Conservation (phyloP, 179 eudicot species). For the Dionaea muscipula region DNA sequence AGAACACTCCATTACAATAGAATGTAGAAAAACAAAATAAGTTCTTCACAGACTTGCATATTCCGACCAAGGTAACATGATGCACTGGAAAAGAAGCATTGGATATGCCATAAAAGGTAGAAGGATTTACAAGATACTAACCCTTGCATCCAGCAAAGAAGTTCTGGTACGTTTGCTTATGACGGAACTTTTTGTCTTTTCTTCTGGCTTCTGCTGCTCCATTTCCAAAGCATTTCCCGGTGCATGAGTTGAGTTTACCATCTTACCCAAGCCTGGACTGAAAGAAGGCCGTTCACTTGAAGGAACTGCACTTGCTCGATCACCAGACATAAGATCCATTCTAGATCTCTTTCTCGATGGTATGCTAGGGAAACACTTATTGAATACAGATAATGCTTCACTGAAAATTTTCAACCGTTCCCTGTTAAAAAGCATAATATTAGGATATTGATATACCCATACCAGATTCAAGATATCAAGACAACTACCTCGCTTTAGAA, state of each 20-base stretch:
- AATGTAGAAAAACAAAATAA: not conserved
- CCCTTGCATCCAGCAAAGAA: slow-evolving; percentile 49
- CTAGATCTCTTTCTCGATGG: slow-evolving; percentile 53
- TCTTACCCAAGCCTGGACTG: slow-evolving; percentile 31
- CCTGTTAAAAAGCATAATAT: slow-evolving; percentile 23
- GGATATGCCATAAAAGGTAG: not conserved
- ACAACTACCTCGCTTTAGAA: slow-evolving; percentile 40
- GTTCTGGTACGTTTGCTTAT: slow-evolving; percentile 57
- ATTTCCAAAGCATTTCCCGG: slow-evolving; percentile 26
- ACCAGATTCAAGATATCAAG: not conserved
- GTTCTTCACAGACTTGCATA: not conserved
- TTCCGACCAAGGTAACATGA: no score
- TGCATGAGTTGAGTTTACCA: slow-evolving; percentile 32
- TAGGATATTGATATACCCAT: not conserved
- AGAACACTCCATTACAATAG: no score
- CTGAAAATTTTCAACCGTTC: slow-evolving; percentile 37
- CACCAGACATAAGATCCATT: slow-evolving; percentile 34
- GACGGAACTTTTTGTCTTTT: slow-evolving; percentile 29
- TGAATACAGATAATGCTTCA: slow-evolving; percentile 37
- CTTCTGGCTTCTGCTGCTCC: slow-evolving; percentile 41
- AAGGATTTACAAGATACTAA: slow-evolving; percentile 17
- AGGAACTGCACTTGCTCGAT: slow-evolving; percentile 24
- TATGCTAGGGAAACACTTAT: slow-evolving; percentile 48
- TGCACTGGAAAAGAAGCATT: no score
- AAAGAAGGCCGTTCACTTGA: slow-evolving; percentile 30